Percentiles rank a stretch among this genome's conserved stretches.
phyloP scores from a whole-genome alignment of 805 yeast genomes.

The Yamadazyma sp. region DNA sequence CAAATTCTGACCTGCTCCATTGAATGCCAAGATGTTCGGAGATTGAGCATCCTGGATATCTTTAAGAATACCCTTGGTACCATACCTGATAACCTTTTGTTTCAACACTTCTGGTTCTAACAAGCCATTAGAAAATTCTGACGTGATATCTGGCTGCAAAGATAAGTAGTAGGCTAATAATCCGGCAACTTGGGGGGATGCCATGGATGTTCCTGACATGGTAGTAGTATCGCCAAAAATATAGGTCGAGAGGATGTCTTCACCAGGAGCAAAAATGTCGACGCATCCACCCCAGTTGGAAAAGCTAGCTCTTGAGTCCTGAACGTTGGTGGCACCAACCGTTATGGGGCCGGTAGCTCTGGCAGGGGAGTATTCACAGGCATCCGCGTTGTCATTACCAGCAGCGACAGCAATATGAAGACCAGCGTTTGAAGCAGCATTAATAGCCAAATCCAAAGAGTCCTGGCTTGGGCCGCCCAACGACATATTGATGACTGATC shows the following conservation, averaged over 20 bases:
- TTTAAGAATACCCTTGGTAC: constrained; percentile 46
- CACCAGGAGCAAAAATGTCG: constrained; percentile 56
- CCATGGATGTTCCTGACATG: constrained; percentile 65
- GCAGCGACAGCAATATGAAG: constrained; percentile 63
- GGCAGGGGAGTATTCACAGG: constrained; percentile 61
- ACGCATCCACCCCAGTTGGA: constrained; percentile 56
- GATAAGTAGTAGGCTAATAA: constrained; percentile 56
- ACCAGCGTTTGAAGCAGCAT: constrained; percentile 58
- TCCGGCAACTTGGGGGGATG: constrained; percentile 60
- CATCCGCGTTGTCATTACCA: constrained; percentile 61
- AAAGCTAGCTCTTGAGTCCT: constrained; percentile 50
- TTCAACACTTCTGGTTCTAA: constrained; percentile 55
- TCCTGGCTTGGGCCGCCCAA: constrained; percentile 59
- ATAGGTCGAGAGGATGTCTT: constrained; percentile 55
- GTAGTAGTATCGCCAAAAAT: constrained; percentile 56
- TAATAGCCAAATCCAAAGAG: constrained; percentile 56
- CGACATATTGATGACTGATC: constrained; percentile 63
- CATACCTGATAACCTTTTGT: constrained; percentile 51
- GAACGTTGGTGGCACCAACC: constrained; percentile 49
- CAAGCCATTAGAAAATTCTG: constrained; percentile 47
- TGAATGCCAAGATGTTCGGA: constrained; percentile 59
- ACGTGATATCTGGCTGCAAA: constrained; percentile 50
- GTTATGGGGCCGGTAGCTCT: constrained; percentile 55
- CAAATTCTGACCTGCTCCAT: constrained; percentile 59
- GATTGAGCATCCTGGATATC: constrained; percentile 50